phyloP scores from a whole-genome alignment of 2,329 filamentous ascomycete genomes.

The Clarireedia monteithiana region DNA sequence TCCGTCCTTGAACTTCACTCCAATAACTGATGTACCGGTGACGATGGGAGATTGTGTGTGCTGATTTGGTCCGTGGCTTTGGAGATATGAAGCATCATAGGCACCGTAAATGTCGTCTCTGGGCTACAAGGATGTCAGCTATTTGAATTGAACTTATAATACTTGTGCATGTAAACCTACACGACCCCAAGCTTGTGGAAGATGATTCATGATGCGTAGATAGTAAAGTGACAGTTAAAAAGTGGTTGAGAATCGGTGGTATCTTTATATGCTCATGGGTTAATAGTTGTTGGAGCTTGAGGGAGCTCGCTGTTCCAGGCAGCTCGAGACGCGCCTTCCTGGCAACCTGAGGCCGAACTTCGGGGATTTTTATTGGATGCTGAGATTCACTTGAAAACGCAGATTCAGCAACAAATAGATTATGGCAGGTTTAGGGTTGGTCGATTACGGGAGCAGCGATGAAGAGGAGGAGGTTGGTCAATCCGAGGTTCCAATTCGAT shows the following conservation, averaged over 20 bases:
- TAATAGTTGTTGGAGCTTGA: constrained; percentile 9
- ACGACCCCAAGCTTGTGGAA: constrained; percentile 65
- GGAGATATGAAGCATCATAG: constrained; percentile 83
- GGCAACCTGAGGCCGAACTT: constrained; percentile 5
- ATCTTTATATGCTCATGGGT: constrained; percentile 7
- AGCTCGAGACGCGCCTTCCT: constrained; percentile 8
- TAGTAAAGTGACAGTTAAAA: neutral
- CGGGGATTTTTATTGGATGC: neutral
- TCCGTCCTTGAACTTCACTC: constrained; percentile 91
- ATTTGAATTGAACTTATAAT: constrained; percentile 9
- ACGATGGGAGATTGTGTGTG: constrained; percentile 91
- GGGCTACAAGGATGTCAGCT: constrained; percentile 53
- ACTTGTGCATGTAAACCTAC: constrained; percentile 38
- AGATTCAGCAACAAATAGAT: neutral
- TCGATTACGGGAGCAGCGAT: constrained; percentile 34
- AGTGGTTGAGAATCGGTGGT: neutral
- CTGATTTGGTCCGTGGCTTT: constrained; percentile 62
- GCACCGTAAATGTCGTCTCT: constrained; percentile 94
- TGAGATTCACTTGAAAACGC: neutral
- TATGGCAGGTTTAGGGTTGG: constrained; percentile 31
- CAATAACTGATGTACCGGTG: constrained; percentile 92
- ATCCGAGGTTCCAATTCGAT: constrained; percentile 11
- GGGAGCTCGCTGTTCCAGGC: constrained; percentile 10
- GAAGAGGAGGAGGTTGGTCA: constrained; percentile 28
- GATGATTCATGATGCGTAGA: constrained; percentile 53